Percentiles rank a stretch among this genome's conserved stretches.
These are phyloP conservation scores for Hyaloperonospora brassicae DNA, from an alignment of 352 stramenopile species.

Conservation along the genomic window DNA sequence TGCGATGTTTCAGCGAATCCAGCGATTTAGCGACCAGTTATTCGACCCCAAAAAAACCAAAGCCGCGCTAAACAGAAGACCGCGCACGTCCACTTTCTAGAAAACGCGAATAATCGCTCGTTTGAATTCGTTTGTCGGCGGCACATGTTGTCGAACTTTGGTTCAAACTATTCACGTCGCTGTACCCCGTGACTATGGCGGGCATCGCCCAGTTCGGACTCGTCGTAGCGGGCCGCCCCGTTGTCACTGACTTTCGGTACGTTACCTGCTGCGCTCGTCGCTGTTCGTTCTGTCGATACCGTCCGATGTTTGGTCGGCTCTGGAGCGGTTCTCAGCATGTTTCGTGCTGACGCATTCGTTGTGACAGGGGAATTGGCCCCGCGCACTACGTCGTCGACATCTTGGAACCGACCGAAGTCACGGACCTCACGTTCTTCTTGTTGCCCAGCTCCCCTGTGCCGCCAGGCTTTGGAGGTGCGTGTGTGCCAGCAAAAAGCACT, in stretches of 20 bases:
- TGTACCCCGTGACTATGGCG: slow-evolving; percentile 12
- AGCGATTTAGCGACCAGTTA: too few relatives aligned
- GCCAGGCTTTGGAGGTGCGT: slow-evolving; percentile 40
- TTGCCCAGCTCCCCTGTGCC: slow-evolving; percentile 53
- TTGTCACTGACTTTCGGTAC: slow-evolving; percentile 56
- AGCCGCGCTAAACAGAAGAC: too few relatives aligned
- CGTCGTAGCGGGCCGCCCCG: slow-evolving; percentile 53
- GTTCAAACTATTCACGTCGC: not conserved
- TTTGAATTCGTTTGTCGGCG: too few relatives aligned
- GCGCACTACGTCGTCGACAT: slow-evolving; percentile 62
- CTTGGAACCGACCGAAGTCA: slow-evolving; percentile 42
- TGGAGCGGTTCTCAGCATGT: not conserved
- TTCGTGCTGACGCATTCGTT: not conserved
- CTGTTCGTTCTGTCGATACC: too few relatives aligned
- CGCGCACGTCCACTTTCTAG: too few relatives aligned
- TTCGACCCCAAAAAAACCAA: too few relatives aligned
- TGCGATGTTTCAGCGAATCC: too few relatives aligned
- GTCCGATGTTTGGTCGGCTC: too few relatives aligned
- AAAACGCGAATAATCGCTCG: too few relatives aligned
- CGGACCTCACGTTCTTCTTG: slow-evolving; percentile 72
- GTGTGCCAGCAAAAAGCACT: slow-evolving; percentile 7
- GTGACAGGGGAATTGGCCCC: slow-evolving; percentile 45
- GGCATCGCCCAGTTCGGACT: slow-evolving; percentile 53
- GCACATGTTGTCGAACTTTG: too few relatives aligned
- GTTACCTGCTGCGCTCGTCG: slow-evolving; percentile 1